A percentile compares a stretch with the other conserved stretches of the same genome.
Conservation (phyloP, 345 rosid genomes). For the Zanthoxylum bungeanum region DNA sequence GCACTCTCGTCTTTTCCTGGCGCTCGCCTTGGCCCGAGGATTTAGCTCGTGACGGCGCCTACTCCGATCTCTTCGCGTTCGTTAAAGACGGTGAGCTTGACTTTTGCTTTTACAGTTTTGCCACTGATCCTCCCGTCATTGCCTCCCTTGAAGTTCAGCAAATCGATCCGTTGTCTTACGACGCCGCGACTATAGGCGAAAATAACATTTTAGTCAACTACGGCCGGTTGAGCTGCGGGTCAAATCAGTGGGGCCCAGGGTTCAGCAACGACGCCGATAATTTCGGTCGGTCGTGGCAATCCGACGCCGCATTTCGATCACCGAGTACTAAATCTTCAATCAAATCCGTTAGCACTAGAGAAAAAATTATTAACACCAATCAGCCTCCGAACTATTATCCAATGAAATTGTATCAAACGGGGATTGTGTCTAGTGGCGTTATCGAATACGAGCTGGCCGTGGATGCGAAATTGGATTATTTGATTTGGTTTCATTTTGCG, state of each 20-base stretch:
- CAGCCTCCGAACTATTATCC: constrained; percentile 87
- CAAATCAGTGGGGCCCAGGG: constrained; percentile 90
- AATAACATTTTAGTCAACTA: constrained; percentile 66
- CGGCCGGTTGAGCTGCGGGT: constrained; percentile 76
- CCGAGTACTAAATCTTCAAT: constrained; percentile 21
- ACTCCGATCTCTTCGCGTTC: constrained; percentile 86
- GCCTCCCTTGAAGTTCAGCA: constrained; percentile 75
- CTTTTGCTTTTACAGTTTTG: constrained; percentile 88
- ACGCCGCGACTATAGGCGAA: constrained; percentile 43
- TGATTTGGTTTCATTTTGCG: constrained; percentile 93
- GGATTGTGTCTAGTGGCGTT: constrained; percentile 46
- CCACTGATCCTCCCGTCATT: constrained; percentile 90
- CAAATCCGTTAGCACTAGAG: constrained; percentile 40
- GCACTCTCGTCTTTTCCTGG: constrained; percentile 90
- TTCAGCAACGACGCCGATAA: constrained; percentile 70
- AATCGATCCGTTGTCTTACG: constrained; percentile 70
- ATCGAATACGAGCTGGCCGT: constrained; percentile 65
- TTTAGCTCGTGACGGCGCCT: constrained; percentile 75
- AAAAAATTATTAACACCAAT: constrained; percentile 42
- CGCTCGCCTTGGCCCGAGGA: constrained; percentile 75
- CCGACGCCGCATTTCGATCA: constrained; percentile 48
- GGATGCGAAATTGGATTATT: constrained; percentile 88
- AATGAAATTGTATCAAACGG: constrained; percentile 85
- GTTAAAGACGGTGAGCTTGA: constrained; percentile 79
- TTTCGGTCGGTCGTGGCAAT: constrained; percentile 93